Evolutionary conservation across 2,329 filamentous ascomycete species (phyloP).

Genomic region (Lecanicillium sp.): DNA sequence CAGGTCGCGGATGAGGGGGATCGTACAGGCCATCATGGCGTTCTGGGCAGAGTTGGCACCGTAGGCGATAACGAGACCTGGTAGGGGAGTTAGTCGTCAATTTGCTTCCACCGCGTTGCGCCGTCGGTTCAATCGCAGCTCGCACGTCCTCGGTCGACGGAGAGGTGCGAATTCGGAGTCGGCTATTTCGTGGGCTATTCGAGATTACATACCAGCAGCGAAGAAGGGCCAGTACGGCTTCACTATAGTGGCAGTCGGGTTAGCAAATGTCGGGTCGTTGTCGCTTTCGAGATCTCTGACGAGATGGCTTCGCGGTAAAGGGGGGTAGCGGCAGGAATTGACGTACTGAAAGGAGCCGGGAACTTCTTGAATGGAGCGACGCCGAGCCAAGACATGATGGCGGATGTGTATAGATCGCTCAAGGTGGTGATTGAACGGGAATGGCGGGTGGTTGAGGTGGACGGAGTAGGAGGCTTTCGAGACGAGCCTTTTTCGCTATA

Average conservation of each 20-base stretch:
- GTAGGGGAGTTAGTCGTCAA: slow-evolving; percentile 5
- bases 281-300: not conserved
- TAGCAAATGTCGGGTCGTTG: slow-evolving; percentile 7
- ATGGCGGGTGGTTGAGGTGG: slow-evolving; percentile 14
- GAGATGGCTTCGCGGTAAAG: not conserved
- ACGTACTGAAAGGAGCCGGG: slow-evolving; percentile 69
- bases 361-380: slow-evolving; percentile 66
- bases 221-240: slow-evolving; percentile 91
- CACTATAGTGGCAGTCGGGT: slow-evolving; percentile 46
- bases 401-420: slow-evolving; percentile 28
- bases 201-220: slow-evolving; percentile 69
- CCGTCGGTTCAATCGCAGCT: not conserved
- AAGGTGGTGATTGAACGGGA: slow-evolving; percentile 26
- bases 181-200: slow-evolving; percentile 9
- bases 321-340: slow-evolving; percentile 22
- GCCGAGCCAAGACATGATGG: slow-evolving; percentile 70
- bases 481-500: slow-evolving; percentile 9
- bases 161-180: not conserved
- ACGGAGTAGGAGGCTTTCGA: not conserved
- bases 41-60: slow-evolving; percentile 81
- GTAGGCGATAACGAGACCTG: slow-evolving; percentile 81
- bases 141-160: too few relatives aligned
- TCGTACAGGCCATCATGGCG: slow-evolving; percentile 67
- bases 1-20: slow-evolving; percentile 4
- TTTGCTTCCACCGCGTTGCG: slow-evolving; percentile 1